Evolutionary conservation across 257 asterid genomes (phyloP), one percentile per base, ranked within the genome.

Genomic region (Salvia rosmarinus): DNA sequence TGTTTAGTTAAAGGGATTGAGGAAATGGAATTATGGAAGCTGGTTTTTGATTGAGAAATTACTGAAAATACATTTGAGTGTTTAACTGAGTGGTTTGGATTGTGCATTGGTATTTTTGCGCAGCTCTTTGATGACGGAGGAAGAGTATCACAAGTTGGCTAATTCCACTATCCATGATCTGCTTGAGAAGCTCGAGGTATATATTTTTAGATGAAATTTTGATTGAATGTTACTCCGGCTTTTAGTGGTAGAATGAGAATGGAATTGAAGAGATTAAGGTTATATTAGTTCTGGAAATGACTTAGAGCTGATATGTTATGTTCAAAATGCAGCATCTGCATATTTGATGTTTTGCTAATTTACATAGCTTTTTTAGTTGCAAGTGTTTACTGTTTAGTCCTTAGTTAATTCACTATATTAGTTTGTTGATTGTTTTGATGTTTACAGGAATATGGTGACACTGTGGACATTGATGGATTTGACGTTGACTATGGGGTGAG

Each of bases 401-500:
- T 1, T 35, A n/a, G 39, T 47, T 67, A 17, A 43, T 35, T 21
- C 50, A 70, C 20, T 34, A 13, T 32, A 23, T 6, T 55, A 52
- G 64, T 50, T 2, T 21, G 30, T 14, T 56, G 9, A 13, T 16
- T 19, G 46, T 78, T 73, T 39, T 6, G 44, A 28, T 79, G 64
- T 35, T 65, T 71, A 30, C 78, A 90, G 98, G 96, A 88, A 75
- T 92, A 88, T 82, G 96, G 96, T 7, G 98, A 92, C 78, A 72
- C 87, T 7, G 83, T 92, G 46, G 98, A 92, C 42, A 76, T 92
- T 47, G 92, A 88, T 71, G 96, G 95, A 75, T 92, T 39, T 56
- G 96, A 92, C 62, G 86, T 92, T 63, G 98, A 92, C 52, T 92
- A 88, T 56, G 98, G 96, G 96, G 96, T 90, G 71, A 82, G 90